These are phyloP conservation scores for Aspergillus avenaceus DNA, from an alignment of 495 filamentous ascomycete species.

Conservation along the genomic window DNA sequence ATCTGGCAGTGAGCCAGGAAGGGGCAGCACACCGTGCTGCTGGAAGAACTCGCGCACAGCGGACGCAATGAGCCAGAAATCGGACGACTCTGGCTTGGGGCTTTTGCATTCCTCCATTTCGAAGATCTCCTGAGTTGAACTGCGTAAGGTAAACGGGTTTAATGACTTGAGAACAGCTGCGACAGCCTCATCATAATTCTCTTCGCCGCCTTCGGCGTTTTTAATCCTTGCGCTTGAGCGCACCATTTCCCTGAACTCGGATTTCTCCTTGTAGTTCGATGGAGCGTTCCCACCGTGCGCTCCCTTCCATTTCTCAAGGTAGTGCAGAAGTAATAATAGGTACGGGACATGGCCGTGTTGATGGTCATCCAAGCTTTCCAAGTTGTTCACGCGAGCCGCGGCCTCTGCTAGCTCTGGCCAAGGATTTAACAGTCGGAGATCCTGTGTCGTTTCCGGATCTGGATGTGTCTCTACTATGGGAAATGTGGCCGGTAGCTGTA, in stretches of 20 bases:
- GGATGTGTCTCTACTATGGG: conserved; percentile 98
- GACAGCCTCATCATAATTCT: conserved; percentile 94
- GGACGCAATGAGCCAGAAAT: conserved; percentile 88
- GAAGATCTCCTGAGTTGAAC: conserved; percentile 72
- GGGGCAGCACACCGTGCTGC: conserved; percentile 66
- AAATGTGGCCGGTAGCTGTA: conserved; percentile 70
- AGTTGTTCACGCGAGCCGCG: conserved; percentile 53
- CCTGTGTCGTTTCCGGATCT: conserved; percentile 76
- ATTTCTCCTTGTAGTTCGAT: conserved; percentile 78
- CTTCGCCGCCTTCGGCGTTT: conserved; percentile 84
- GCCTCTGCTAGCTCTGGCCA: conserved; percentile 78
- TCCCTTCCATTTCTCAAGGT: conserved; percentile 78
- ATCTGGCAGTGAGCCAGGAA: conserved; percentile 87
- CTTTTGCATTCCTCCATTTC: conserved; percentile 56
- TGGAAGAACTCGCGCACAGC: conserved; percentile 74
- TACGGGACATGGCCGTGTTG: conserved; percentile 95
- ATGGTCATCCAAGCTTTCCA: conserved; percentile 70
- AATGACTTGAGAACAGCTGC: conserved; percentile 83
- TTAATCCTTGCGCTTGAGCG: conserved; percentile 60
- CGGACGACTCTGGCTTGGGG: conserved; percentile 35
- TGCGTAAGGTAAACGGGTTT: conserved; percentile 59
- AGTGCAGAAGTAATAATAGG: conserved; percentile 77
- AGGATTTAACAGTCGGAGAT: conserved; percentile 79
- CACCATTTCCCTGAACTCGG: conserved; percentile 69
- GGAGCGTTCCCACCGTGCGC: conserved; percentile 67